Evolutionary conservation across 179 eudicot species (phyloP), one percentile per base, ranked within the genome.

Genomic region (Silene vulgaris): DNA sequence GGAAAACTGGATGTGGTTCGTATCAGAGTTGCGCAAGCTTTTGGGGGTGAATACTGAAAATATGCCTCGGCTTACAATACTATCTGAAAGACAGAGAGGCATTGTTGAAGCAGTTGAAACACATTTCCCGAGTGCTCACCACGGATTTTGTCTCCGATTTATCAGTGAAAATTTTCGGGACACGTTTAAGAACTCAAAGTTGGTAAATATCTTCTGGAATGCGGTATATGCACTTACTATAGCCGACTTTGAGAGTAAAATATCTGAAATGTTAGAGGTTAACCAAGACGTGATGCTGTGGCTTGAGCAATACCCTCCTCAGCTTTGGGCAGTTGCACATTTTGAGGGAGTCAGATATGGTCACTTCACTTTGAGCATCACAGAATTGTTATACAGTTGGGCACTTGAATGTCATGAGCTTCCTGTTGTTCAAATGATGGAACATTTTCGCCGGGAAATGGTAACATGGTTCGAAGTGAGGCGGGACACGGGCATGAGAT

Each of bases 1-100:
- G 67, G 97, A 91, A 52, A 92, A 91, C 67, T 92, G 97, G 97
- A 92, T 89, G 91, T 92, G 97, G 97, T 92, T 92, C 80, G 84
- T 92, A 74, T 92, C 97, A 50, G 97, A 92, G 81, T 81, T 92
- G 71, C 88, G 90, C 63, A 87, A 82, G 81, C 86, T 92, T 80
- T 86, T 92, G 20, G 97, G 93, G 37, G 70, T 91, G 57, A 89
- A 91, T 56, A 92, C 97, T 3, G 97, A 92, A 62, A 89, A 86
- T 83, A 91, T 92, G 97, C 97, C 97, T 57, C 86, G 91, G 83
- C 97, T 92, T 11, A 90, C 96, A 19, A 86, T 92, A 73, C 75
- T 92, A 29, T 92, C 97, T 3, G 96, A 92, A 74, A 84, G 97
- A 82, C 91, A 88, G 71, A 87, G 81, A 52, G 91, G 97, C 48